Evolutionary conservation across 306 rosid species (phyloP).

Genomic region (Fragaria ananassa): DNA sequence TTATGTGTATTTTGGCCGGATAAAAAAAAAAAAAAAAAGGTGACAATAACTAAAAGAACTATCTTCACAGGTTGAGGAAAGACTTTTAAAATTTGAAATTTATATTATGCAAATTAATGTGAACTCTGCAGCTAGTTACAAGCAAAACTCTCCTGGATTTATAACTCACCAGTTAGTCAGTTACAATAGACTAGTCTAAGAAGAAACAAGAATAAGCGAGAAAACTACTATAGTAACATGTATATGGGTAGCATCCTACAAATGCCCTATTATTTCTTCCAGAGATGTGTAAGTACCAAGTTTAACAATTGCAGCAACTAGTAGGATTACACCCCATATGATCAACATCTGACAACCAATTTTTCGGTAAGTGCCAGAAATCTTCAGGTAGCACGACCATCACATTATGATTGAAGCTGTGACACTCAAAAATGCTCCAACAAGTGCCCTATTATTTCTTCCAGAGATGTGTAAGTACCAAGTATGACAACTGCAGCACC

Average conservation of each 20-base stretch:
- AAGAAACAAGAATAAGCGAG: neutral
- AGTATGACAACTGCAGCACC: slow-evolving; percentile 34
- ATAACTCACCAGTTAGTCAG: neutral
- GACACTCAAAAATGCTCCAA: slow-evolving; percentile 61
- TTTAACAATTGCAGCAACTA: slow-evolving; percentile 32
- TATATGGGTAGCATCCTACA: slow-evolving; percentile 10
- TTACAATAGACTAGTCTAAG: neutral
- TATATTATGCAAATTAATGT: neutral
- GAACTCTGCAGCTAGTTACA: neutral
- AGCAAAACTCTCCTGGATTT: neutral
- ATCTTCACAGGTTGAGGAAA: neutral
- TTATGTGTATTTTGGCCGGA: neutral
- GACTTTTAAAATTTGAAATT: neutral
- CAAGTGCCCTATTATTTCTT: slow-evolving; percentile 27
- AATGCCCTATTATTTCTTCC: slow-evolving; percentile 30
- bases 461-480: slow-evolving; percentile 56
- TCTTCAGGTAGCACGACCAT: slow-evolving; percentile 56
- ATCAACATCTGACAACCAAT: slow-evolving; percentile 34
- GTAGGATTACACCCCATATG: slow-evolving; percentile 27
- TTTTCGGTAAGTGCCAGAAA: slow-evolving; percentile 37
- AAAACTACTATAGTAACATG: neutral
- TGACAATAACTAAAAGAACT: neutral
- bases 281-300: slow-evolving; percentile 54
- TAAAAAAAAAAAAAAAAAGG: neutral
- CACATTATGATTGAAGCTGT: slow-evolving; percentile 64